These are phyloP conservation scores for Alternaria infectoria DNA, from an alignment of 2,329 filamentous ascomycete species.

Conservation along the genomic window DNA sequence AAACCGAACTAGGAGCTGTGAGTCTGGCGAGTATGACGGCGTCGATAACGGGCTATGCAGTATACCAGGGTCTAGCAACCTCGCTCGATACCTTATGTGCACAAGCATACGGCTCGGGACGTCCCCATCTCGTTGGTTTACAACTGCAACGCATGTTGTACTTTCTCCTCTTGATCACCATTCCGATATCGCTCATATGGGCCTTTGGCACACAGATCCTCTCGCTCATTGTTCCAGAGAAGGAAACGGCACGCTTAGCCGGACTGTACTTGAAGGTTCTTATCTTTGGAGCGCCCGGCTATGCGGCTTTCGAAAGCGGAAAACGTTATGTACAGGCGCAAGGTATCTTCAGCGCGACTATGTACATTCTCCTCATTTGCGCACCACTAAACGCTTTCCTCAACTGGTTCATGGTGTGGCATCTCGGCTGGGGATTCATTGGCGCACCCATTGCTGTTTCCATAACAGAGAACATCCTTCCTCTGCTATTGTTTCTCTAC, in stretches of 20 bases:
- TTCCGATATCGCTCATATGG: slow-evolving; percentile 78
- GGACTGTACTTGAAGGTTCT: slow-evolving; percentile 76
- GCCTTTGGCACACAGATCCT: slow-evolving; percentile 70
- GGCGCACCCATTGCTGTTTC: slow-evolving; percentile 81
- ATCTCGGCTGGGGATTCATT: slow-evolving; percentile 62
- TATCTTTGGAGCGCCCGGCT: slow-evolving; percentile 74
- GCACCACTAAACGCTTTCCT: slow-evolving; percentile 81
- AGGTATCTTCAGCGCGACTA: slow-evolving; percentile 80
- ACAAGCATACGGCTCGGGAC: slow-evolving; percentile 91
- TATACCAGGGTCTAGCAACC: slow-evolving; percentile 74
- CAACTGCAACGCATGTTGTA: slow-evolving; percentile 82
- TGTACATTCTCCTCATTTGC: slow-evolving; percentile 82
- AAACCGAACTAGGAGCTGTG: slow-evolving; percentile 56
- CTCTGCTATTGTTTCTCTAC: slow-evolving; percentile 74
- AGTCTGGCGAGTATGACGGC: slow-evolving; percentile 57
- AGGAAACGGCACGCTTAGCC: slow-evolving; percentile 72
- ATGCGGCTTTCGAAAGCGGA: slow-evolving; percentile 75
- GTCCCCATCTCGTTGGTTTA: slow-evolving; percentile 84
- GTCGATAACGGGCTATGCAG: slow-evolving; percentile 56
- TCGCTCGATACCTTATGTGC: slow-evolving; percentile 91
- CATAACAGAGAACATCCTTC: slow-evolving; percentile 77
- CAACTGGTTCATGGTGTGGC: slow-evolving; percentile 83
- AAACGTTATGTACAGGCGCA: slow-evolving; percentile 92
- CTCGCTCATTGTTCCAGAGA: slow-evolving; percentile 70
- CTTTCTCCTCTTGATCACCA: slow-evolving; percentile 74